Conservation (phyloP, 306 rosid species). For the Astragalus glycyphyllos region DNA sequence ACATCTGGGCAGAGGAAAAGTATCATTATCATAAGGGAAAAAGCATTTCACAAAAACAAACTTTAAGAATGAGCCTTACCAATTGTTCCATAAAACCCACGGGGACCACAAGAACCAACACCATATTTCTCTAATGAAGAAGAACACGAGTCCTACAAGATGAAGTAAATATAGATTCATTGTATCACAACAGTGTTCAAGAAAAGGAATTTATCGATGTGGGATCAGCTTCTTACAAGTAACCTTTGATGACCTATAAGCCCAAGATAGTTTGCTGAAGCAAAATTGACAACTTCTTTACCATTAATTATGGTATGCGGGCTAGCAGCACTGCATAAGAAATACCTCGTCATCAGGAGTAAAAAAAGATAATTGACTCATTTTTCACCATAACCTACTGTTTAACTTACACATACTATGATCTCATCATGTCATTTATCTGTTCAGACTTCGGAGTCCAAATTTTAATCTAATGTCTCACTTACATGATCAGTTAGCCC, state of each 20-base stretch:
- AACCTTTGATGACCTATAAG: constrained; percentile 82
- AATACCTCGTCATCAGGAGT: constrained; percentile 39
- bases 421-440: constrained; percentile 4
- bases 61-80: constrained; percentile 61
- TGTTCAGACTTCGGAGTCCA: constrained; percentile 22
- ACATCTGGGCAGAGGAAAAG: constrained; percentile 66
- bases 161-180: constrained; percentile 43
- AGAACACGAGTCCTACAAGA: constrained; percentile 82
- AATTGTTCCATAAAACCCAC: constrained; percentile 96
- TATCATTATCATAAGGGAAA: constrained; percentile 25
- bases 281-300: constrained; percentile 92
- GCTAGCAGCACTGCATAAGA: constrained; percentile 91
- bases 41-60: constrained; percentile 29
- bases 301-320: constrained; percentile 79
- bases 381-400: constrained; percentile 21
- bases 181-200: constrained; percentile 6
- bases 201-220: constrained; percentile 10
- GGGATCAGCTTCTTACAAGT: constrained; percentile 66
- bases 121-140: constrained; percentile 96
- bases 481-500: constrained; percentile 25
- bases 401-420: constrained; percentile 7
- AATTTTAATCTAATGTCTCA: constrained; percentile 17
- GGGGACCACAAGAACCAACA: constrained; percentile 99
- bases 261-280: constrained; percentile 98
- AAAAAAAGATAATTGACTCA: constrained; percentile 18